Evolutionary conservation across 2,329 filamentous ascomycete species (phyloP).

Genomic region (Aspergillus versicolor): DNA sequence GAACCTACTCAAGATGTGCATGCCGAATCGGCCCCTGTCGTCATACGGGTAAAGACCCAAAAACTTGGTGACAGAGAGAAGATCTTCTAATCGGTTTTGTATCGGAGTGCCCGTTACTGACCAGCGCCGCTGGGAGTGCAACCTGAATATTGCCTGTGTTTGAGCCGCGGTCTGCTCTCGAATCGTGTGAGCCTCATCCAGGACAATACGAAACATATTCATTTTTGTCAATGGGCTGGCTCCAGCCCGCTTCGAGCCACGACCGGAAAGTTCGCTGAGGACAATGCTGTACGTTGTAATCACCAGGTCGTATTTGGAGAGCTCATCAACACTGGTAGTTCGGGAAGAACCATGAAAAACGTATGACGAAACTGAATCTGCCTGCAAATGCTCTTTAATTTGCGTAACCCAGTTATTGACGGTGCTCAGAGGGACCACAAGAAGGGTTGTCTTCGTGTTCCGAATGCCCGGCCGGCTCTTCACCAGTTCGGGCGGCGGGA

Average conservation of each 20-base stretch:
- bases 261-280: constrained; percentile 70
- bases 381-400: constrained; percentile 74
- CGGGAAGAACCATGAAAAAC: constrained; percentile 84
- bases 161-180: constrained; percentile 78
- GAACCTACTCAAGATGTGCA: constrained; percentile 80
- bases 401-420: constrained; percentile 95
- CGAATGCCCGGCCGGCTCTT: constrained; percentile 38
- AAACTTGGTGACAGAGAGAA: constrained; percentile 83
- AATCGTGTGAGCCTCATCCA: constrained; percentile 94
- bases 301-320: constrained; percentile 76
- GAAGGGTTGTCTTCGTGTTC: constrained; percentile 77
- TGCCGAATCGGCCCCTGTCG: constrained; percentile 70
- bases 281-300: constrained; percentile 92
- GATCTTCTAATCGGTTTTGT: constrained; percentile 88
- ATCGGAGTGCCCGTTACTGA: constrained; percentile 96
- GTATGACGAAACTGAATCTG: constrained; percentile 66
- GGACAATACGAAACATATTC: constrained; percentile 89
- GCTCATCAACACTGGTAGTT: constrained; percentile 64
- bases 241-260: constrained; percentile 58
- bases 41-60: constrained; percentile 83
- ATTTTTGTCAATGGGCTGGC: constrained; percentile 68
- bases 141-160: constrained; percentile 77
- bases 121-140: constrained; percentile 83
- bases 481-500: constrained; percentile 46
- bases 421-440: constrained; percentile 87